Evolutionary conservation across 1,284 basidiomycete species (phyloP), one percentile per base, ranked within the genome.

Genomic region (Ganoderma resinaceum): DNA sequence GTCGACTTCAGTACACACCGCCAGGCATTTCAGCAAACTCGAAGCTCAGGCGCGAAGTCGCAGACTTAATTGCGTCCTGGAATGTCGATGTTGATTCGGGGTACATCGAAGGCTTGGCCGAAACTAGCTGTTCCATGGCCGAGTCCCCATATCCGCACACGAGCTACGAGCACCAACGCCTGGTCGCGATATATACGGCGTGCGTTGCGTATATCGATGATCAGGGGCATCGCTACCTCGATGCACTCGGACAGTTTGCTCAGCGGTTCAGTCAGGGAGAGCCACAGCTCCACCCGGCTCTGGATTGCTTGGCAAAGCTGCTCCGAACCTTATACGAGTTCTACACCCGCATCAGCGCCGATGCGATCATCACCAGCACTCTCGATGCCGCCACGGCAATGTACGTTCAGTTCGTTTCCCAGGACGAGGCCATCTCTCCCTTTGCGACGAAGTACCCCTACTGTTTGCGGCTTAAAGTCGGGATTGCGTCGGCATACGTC

Each of bases 181-280:
- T 65, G 31, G 58, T 67, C 61, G 68, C 71, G 3, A n/a, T 66
- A 9, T 70, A 72, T 63, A 72, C 69, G 14, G 62, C 68, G 0
- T 70, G 64, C 67, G 23, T 67, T n/a, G 43, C 61, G 3, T 70
- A 68, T 35, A 49, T 62, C 63, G 71, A 72, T 43, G 71, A 72
- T 63, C 61, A 68, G 18, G 66, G 67, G 5, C 38, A 62, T 5
- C 63, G 62, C 43, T 61, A 69, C 49, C 58, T 67, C 31, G 67
- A 68, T 16, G 67, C 63, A 0, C 33, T 71, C 18, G 65, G 61
- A 0, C 46, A 69, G 33, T 71, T 67, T 62, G 65, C 60, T 4
- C 65, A 40, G 26, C 63, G 70, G 29, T 66, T 69, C 49, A 57
- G 60, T n/a, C 58, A 59, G 9, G 60, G 65, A 0, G 53, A 66